Conservation (phyloP, 495 filamentous ascomycete genomes). For the Thermothielavioides terrestris region DNA sequence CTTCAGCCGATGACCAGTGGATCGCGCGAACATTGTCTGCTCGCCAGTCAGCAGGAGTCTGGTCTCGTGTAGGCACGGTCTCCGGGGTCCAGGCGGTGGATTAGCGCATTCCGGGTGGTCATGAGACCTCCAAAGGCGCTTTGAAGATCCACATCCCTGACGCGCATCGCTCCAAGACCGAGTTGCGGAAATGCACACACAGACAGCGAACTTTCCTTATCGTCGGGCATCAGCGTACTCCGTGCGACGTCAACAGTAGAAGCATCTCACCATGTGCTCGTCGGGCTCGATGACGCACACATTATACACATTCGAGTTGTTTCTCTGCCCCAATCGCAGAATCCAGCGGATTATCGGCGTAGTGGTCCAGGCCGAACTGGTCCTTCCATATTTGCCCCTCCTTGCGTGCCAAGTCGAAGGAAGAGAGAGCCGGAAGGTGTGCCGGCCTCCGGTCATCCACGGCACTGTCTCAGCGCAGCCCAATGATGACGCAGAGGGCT, state of each 20-base stretch:
- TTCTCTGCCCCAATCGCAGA: background rate
- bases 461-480: too few relatives aligned
- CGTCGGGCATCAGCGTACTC: slow-evolving; percentile 14
- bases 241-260: too few relatives aligned
- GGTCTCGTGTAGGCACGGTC: slow-evolving; percentile 16
- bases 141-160: slow-evolving; percentile 16
- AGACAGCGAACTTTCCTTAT: background rate
- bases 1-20: slow-evolving; percentile 5
- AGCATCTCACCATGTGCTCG: too few relatives aligned
- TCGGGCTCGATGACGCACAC: background rate
- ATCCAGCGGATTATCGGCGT: background rate
- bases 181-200: background rate
- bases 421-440: background rate
- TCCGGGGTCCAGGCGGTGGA: slow-evolving; percentile 13
- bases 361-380: background rate
- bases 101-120: slow-evolving; percentile 22
- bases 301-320: too few relatives aligned
- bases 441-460: background rate
- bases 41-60: slow-evolving; percentile 5
- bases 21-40: slow-evolving; percentile 6
- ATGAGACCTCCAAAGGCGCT: slow-evolving; percentile 22
- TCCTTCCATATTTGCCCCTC: background rate
- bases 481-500: background rate
- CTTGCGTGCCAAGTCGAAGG: background rate
- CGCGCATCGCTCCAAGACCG: slow-evolving; percentile 9